Conservation (phyloP, 108 stramenopile genomes). For the Cyclostephanos tholiformis region DNA sequence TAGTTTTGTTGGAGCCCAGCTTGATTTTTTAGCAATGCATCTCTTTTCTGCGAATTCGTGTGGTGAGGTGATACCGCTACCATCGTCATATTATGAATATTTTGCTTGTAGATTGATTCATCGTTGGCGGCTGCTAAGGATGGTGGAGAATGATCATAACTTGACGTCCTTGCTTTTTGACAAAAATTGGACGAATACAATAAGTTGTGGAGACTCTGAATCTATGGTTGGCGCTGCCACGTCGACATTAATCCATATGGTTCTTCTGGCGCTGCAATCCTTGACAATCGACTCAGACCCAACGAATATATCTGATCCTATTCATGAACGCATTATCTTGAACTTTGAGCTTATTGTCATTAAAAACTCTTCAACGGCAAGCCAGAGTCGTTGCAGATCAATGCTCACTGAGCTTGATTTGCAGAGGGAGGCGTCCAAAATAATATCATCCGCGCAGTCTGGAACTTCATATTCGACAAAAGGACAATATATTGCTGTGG, state of each 20-base stretch:
- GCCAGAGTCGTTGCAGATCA: constrained; percentile 32
- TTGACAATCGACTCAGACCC: not conserved
- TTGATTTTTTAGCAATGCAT: constrained; percentile 26
- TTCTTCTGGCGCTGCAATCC: constrained; percentile 5
- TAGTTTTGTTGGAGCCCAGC: constrained; percentile 21
- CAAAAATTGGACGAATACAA: not conserved
- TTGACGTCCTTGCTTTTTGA: not conserved
- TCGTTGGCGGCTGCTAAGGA: constrained; percentile 28
- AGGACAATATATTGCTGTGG: constrained; percentile 6
- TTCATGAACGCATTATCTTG: constrained; percentile 6
- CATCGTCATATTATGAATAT: constrained; percentile 47
- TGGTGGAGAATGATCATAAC: constrained; percentile 4
- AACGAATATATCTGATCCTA: not conserved
- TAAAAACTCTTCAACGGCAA: constrained; percentile 16
- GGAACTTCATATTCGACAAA: not conserved
- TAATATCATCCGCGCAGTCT: constrained; percentile 22
- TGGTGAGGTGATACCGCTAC: not conserved
- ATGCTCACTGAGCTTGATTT: constrained; percentile 35
- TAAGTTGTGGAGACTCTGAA: constrained; percentile 13
- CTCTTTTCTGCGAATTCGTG: constrained; percentile 4
- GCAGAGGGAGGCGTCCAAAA: constrained; percentile 33
- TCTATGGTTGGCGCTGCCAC: constrained; percentile 26
- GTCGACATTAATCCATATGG: constrained; percentile 21
- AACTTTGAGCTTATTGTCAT: constrained; percentile 33
- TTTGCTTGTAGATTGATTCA: constrained; percentile 35